A percentile compares a stretch with the other conserved stretches of the same genome.
Conservation (phyloP, 768 basidiomycete genomes). For the Pleurotus platypus region DNA sequence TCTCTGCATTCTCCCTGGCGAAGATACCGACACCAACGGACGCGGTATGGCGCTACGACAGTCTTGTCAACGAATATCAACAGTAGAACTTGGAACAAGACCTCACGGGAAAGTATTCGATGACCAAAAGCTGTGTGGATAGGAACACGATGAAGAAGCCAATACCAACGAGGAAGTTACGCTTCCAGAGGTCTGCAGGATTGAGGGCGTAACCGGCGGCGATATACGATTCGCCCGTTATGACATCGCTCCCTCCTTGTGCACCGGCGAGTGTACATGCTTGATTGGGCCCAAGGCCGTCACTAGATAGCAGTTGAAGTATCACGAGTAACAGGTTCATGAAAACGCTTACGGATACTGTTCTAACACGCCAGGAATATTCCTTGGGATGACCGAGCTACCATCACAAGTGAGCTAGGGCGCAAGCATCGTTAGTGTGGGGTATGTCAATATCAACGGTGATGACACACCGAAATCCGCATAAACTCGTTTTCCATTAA, state of each 20-base stretch:
- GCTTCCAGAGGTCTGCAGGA: constrained; percentile 55
- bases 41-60: constrained; percentile 39
- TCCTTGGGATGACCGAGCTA: constrained; percentile 60
- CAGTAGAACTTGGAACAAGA: neutral
- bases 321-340: neutral
- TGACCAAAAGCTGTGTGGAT: constrained; percentile 58
- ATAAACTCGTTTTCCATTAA: constrained; percentile 86
- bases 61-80: constrained; percentile 20
- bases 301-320: constrained; percentile 24
- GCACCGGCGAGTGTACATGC: constrained; percentile 77
- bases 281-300: constrained; percentile 61
- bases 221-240: constrained; percentile 64
- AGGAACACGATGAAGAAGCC: constrained; percentile 72
- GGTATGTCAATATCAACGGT: neutral
- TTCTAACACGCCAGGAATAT: constrained; percentile 40
- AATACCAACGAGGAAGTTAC: constrained; percentile 66
- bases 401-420: constrained; percentile 63
- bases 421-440: neutral
- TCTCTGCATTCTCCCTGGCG: constrained; percentile 54
- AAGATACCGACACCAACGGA: constrained; percentile 51
- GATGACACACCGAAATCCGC: constrained; percentile 49
- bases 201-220: constrained; percentile 47
- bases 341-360: constrained; percentile 56
- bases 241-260: constrained; percentile 45
- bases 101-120: constrained; percentile 61